Evolutionary conservation across 148 eudicot species (phyloP).

Genomic region (Camellia japonica): DNA sequence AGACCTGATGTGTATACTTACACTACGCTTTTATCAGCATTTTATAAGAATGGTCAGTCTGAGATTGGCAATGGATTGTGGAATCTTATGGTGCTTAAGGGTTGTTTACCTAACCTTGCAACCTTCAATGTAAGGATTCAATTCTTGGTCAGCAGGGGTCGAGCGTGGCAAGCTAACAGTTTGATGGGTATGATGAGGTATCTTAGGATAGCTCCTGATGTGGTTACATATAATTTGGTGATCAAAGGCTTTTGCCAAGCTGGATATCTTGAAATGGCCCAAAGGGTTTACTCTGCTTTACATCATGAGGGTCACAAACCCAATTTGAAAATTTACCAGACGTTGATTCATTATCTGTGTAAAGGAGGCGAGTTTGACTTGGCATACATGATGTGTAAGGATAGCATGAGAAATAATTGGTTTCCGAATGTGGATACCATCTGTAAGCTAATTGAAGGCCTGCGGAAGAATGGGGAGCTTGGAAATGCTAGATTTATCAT

Average conservation of each 20-base stretch:
- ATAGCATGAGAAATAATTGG: conserved; percentile 63
- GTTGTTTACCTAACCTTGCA: conserved; percentile 70
- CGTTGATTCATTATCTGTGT: conserved; percentile 85
- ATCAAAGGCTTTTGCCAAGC: conserved; percentile 77
- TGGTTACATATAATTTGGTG: conserved; percentile 78
- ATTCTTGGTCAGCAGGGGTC: conserved; percentile 57
- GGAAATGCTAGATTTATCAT: conserved; percentile 54
- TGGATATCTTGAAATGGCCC: conserved; percentile 69
- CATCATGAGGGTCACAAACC: conserved; percentile 55
- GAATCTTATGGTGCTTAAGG: conserved; percentile 76
- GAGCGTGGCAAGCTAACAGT: conserved; percentile 76
- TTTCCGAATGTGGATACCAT: conserved; percentile 58
- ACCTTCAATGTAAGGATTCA: conserved; percentile 89
- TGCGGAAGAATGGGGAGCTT: conserved; percentile 45
- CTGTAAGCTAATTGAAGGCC: conserved; percentile 54
- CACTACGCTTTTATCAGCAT: conserved; percentile 74
- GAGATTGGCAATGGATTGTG: conserved; percentile 82
- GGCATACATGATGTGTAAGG: conserved; percentile 72
- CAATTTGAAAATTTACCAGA: conserved; percentile 68
- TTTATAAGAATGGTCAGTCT: conserved; percentile 48
- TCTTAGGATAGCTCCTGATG: conserved; percentile 55
- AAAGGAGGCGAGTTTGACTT: conserved; percentile 51
- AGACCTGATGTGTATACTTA: conserved; percentile 73
- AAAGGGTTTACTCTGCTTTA: conserved; percentile 62
- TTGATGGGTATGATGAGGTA: conserved; percentile 53